These are phyloP conservation scores for Epichloe glyceriae DNA, from an alignment of 2,329 filamentous ascomycete species.

Conservation along the genomic window DNA sequence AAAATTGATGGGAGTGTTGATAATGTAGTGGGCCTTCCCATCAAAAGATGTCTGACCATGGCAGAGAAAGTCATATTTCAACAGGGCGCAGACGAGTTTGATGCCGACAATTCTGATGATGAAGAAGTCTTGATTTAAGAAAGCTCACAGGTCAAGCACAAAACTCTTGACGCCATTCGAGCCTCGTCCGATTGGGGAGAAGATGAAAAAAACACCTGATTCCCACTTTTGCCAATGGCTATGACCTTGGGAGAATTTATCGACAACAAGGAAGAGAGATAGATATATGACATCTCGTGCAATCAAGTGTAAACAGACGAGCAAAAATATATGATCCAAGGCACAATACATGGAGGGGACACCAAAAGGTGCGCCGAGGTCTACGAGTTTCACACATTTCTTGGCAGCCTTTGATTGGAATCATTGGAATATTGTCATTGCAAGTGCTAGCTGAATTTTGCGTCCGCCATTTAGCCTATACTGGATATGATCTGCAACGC, in stretches of 20 bases:
- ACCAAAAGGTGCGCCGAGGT: neutral
- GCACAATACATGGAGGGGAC: neutral
- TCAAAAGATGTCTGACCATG: constrained; percentile 62
- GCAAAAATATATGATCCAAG: neutral
- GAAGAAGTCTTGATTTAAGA: constrained; percentile 13
- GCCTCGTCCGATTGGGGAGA: neutral
- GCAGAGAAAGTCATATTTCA: constrained; percentile 80
- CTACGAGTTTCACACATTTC: too few species aligned
- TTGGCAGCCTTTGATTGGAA: too few species aligned
- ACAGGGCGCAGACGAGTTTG: constrained; percentile 51
- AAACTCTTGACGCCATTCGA: neutral
- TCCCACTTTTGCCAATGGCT: neutral
- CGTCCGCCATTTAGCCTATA: neutral
- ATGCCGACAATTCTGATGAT: constrained; percentile 34
- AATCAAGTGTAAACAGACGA: neutral
- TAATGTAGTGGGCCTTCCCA: constrained; percentile 85
- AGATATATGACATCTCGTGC: neutral
- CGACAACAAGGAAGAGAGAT: neutral
- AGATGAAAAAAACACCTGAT: neutral
- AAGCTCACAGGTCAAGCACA: neutral
- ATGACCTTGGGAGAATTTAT: neutral
- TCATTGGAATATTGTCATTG: too few species aligned
- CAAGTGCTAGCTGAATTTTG: neutral
- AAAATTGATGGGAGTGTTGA: constrained; percentile 81
- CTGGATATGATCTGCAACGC: neutral